Conservation (phyloP, 345 rosid species). For the Aquilaria yunnanensis region DNA sequence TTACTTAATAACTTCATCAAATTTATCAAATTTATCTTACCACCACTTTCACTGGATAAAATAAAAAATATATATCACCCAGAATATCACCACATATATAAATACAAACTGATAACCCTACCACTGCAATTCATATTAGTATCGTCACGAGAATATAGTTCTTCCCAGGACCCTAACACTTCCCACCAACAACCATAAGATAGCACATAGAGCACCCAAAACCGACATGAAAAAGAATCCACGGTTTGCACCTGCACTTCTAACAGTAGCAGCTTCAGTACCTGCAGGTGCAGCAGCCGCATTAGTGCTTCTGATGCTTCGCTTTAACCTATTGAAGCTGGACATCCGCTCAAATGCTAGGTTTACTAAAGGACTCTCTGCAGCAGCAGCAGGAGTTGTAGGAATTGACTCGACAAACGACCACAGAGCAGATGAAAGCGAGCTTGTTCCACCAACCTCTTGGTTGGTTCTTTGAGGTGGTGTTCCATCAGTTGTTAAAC, state of each 20-base stretch:
- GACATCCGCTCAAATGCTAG: slow-evolving; percentile 64
- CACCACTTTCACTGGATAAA: too few relatives aligned
- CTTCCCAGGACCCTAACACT: slow-evolving; percentile 33
- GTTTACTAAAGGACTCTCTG: slow-evolving; percentile 61
- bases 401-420: slow-evolving; percentile 80
- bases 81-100: too few relatives aligned
- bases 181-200: slow-evolving; percentile 60
- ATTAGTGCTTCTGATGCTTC: slow-evolving; percentile 23
- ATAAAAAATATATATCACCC: too few relatives aligned
- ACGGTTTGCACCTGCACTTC: slow-evolving; percentile 27
- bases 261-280: slow-evolving; percentile 20
- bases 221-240: slow-evolving; percentile 44
- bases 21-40: too few relatives aligned
- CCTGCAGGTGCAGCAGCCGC: slow-evolving; percentile 15
- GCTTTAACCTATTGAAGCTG: slow-evolving; percentile 49
- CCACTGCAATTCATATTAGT: too few relatives aligned
- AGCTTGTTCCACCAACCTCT: slow-evolving; percentile 30
- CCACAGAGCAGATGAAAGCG: slow-evolving; percentile 69
- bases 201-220: slow-evolving; percentile 56
- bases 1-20: too few relatives aligned
- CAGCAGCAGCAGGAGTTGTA: slow-evolving; percentile 74
- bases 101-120: too few relatives aligned
- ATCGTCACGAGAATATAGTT: slow-evolving; percentile 21
- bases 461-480: slow-evolving; percentile 25
- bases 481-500: slow-evolving; percentile 21